Evolutionary conservation across 176 grass and related monocot species (phyloP), one percentile per base, ranked within the genome.

Genomic region (Carex myosuroides): DNA sequence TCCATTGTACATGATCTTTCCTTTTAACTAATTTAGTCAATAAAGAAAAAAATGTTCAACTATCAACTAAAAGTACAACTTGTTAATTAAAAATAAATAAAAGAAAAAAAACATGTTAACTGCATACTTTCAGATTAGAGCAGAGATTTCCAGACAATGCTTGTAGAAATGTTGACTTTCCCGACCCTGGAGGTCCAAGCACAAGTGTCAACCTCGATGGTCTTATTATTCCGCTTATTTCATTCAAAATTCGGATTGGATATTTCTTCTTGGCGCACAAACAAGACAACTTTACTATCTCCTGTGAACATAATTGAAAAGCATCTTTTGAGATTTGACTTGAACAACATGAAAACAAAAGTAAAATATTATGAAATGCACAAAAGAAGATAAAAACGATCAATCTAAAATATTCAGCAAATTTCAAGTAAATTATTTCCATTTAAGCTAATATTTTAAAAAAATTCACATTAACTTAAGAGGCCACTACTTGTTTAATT

Each of bases 151-250:
- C 92, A n/a, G 90, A 89, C 56, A 97, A 85, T 2, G 90, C 90
- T 92, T 85, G 92, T 65, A 97, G 18, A 56, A 97, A 88, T 0
- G 94, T 97, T 35, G 92, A 94, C 83, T 94, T 97, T 32, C 94
- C 94, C 11, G 94, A 97, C 68, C 92, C 92, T 54, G 94, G 94
- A 60, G 92, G 85, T 85, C 94, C 94, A 59, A 97, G 90, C 65
- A 97, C 90, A 85, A 97, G 94, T 62, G 94, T 97, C 92, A 97
- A 90, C 93, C 90, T 90, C 79, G 93, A 92, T 79, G 93, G 85
- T 86, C 61, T 84, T 70, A 95, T 92, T 33, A 52, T 89, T 14
- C 93, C 93, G 18, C 86, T 90, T 66, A 88, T 71, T 69, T 83
- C 88, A 58, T 92, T 87, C 86, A 95, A 87, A 88, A 95, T 92